Base-by-base conservation (phyloP, 768 basidiomycete species). In the Suillus variegatus region DNA sequence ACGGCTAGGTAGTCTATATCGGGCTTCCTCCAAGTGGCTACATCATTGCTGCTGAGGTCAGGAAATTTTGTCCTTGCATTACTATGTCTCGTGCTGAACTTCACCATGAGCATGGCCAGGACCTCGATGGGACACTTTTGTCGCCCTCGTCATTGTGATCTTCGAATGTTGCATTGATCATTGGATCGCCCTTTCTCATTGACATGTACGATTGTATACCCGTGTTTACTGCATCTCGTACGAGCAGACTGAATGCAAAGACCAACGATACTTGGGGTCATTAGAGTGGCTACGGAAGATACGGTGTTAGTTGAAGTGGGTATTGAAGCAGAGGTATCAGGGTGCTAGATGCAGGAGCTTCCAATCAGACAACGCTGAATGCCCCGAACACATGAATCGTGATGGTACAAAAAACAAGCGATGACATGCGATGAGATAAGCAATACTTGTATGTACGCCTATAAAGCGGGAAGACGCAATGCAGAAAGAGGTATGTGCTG, bases 401-500 rank as follows among this genome's bases (percentile, higher is more conserved):
- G 22, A 60, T 60, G 41, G 25, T 60, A 60, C 58, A 60, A 60
- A 41, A 57, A 60, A 43, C 58, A 43, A 58, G 28, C 22, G 22
- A 12, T 41, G 57, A 60, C 25, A 43, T 25, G 40, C 57, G 4
- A 58, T 58, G 54, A 58, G 40, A 41, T 41, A 40, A 41, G 57
- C 40, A 58, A 25, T 60, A 25, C 28, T 43, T 60, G 58, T 13
- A 13, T 58, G 56, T 36, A 38, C 36, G 36, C 36, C 28, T 52
- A 58, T 60, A 28, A 28, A 18, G 40, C 25, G 0, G 56, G 12
- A 60, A 6, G 14, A 60, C 40, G 18, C 58, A 60, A 28, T 28
- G 32, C 58, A 41, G 36, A 40, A 36, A 40, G 16, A 58, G 56
- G 40, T 58, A 60, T 41, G 18, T 60, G 41, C 58, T 43, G 41